Conservation (phyloP, 345 rosid species). For the Dipteronia sinensis region DNA sequence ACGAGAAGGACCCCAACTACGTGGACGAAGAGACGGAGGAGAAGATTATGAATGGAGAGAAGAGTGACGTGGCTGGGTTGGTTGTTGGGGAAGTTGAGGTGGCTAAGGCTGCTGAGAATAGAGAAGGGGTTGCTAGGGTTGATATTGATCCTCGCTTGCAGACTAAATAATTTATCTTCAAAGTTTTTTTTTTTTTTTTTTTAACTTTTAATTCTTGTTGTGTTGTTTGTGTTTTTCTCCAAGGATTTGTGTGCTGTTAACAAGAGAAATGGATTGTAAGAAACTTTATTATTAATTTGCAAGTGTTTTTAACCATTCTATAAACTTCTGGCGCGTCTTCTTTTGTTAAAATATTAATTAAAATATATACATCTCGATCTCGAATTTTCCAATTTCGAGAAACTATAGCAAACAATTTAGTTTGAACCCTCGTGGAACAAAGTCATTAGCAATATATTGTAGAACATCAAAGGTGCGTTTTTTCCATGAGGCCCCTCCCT, state of each 20-base stretch:
- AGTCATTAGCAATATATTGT: too few relatives aligned
- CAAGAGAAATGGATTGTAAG: neutral
- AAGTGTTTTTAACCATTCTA: neutral
- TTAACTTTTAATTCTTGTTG: neutral
- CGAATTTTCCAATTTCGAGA: too few relatives aligned
- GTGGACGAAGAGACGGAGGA: conserved; percentile 59
- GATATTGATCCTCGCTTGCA: conserved; percentile 59
- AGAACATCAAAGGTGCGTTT: too few relatives aligned
- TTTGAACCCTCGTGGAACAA: too few relatives aligned
- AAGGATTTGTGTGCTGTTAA: neutral
- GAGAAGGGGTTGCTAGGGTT: conserved; percentile 58
- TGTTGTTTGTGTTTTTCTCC: neutral
- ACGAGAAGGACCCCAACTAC: conserved; percentile 78
- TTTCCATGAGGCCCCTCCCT: too few relatives aligned
- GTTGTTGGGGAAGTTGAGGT: conserved; percentile 69
- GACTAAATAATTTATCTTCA: too few relatives aligned
- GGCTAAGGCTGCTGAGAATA: conserved; percentile 48
- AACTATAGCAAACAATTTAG: too few relatives aligned
- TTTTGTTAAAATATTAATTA: too few relatives aligned
- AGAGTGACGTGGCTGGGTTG: conserved; percentile 44
- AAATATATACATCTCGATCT: too few relatives aligned
- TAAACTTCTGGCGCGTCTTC: neutral
- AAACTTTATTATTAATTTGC: neutral
- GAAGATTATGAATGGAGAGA: conserved; percentile 29
- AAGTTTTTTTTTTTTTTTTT: neutral